phyloP scores from a whole-genome alignment of 1,284 basidiomycete species.

The Hortiboletus rubellus region DNA sequence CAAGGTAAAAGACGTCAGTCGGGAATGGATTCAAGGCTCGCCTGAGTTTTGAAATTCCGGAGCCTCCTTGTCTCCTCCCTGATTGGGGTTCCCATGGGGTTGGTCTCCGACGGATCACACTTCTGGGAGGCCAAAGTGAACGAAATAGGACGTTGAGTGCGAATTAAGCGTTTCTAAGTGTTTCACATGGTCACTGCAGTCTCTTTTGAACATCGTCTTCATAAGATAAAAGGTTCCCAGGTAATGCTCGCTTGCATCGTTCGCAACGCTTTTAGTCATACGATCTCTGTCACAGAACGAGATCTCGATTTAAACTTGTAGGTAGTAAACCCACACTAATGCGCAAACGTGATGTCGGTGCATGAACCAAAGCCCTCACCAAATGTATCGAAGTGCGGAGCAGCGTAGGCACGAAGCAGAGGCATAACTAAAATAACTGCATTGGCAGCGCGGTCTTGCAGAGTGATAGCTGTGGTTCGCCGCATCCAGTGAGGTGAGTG shows the following conservation, averaged over 20 bases:
- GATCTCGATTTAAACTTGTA: too few relatives aligned
- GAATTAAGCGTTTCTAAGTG: constrained; percentile 6
- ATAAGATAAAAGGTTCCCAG: constrained; percentile 1
- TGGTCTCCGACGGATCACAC: constrained; percentile 21
- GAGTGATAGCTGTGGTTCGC: too few relatives aligned
- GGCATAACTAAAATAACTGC: neutral
- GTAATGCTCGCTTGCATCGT: too few relatives aligned
- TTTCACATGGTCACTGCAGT: neutral
- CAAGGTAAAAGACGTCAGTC: constrained; percentile 8
- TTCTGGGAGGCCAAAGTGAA: constrained; percentile 22
- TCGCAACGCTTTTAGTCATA: too few relatives aligned
- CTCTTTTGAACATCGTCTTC: neutral
- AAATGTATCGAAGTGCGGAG: neutral
- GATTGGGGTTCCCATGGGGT: constrained; percentile 22
- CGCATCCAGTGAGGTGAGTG: too few relatives aligned
- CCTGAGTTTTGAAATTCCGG: constrained; percentile 22
- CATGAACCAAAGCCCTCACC: neutral
- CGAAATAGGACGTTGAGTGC: constrained; percentile 18
- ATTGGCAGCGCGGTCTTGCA: too few relatives aligned
- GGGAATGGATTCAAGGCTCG: constrained; percentile 21
- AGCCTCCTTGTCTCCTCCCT: constrained; percentile 32
- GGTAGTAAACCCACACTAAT: too few relatives aligned
- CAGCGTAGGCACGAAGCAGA: neutral
- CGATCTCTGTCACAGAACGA: too few relatives aligned
- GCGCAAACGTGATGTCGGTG: too few relatives aligned